Conservation (phyloP, 164 flowering plant genomes). For the Saururus chinensis region DNA sequence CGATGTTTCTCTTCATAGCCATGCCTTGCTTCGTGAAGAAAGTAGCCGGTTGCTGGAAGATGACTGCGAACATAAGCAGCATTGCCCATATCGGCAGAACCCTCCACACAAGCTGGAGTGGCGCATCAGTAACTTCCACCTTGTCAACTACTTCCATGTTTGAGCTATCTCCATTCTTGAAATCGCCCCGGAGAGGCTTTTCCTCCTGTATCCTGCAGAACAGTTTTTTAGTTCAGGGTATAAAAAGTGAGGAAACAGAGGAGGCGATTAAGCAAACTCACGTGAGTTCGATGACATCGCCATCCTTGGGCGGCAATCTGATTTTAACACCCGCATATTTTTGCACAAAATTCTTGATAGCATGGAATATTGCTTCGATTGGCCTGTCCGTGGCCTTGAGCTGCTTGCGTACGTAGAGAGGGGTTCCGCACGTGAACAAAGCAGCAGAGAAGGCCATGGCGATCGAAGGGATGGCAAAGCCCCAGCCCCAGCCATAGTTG, state of each 20-base stretch:
- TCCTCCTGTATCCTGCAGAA: slow-evolving; percentile 44
- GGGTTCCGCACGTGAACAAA: slow-evolving; percentile 46
- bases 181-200: slow-evolving; percentile 28
- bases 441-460: slow-evolving; percentile 52
- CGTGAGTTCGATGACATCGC: slow-evolving; percentile 45
- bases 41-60: slow-evolving; percentile 89
- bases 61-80: slow-evolving; percentile 84
- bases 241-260: background rate
- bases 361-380: slow-evolving; percentile 10
- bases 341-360: slow-evolving; percentile 25
- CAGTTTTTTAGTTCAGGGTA: background rate
- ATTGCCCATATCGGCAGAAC: slow-evolving; percentile 78
- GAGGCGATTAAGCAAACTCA: slow-evolving; percentile 20
- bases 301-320: slow-evolving; percentile 9
- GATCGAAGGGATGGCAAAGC: slow-evolving; percentile 73
- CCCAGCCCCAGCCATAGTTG: slow-evolving; percentile 78
- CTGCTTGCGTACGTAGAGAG: slow-evolving; percentile 30
- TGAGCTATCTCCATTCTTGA: background rate
- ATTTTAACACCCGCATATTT: slow-evolving; percentile 15
- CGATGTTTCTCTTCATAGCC: slow-evolving; percentile 82
- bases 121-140: slow-evolving; percentile 14
- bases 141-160: slow-evolving; percentile 7
- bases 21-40: slow-evolving; percentile 97
- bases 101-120: slow-evolving; percentile 23
- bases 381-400: slow-evolving; percentile 10